Percentiles rank a stretch among this genome's conserved stretches.
Conservation (phyloP, 2,329 filamentous ascomycete species). For the Exophiala mesophila region DNA sequence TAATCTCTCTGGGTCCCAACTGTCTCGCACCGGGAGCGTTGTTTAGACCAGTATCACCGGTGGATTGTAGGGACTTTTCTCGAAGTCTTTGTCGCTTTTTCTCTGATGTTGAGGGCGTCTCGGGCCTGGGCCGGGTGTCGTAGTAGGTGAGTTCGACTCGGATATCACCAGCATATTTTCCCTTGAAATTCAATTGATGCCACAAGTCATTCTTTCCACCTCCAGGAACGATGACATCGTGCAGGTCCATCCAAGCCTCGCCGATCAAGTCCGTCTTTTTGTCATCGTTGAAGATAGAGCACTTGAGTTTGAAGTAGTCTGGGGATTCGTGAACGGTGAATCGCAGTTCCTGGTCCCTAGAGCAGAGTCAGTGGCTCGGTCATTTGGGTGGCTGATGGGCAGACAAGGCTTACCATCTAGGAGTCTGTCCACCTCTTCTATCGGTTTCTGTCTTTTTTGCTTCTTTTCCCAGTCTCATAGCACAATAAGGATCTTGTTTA, state of each 20-base stretch:
- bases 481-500: conserved; percentile 97
- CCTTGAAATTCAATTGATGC: conserved; percentile 81
- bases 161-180: conserved; percentile 94
- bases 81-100: conserved; percentile 45
- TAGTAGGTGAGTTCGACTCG: conserved; percentile 95
- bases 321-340: conserved; percentile 94
- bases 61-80: conserved; percentile 34
- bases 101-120: conserved; percentile 48
- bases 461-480: conserved; percentile 87
- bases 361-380: conserved; percentile 18
- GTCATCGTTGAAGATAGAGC: conserved; percentile 96
- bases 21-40: conserved; percentile 43
- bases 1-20: conserved; percentile 56
- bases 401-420: conserved; percentile 67
- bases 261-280: conserved; percentile 97
- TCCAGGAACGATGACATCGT: conserved; percentile 72
- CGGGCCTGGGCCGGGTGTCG: conserved; percentile 81
- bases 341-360: conserved; percentile 93
- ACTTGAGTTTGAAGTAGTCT: conserved; percentile 92
- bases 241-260: conserved; percentile 83
- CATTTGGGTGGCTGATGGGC: neutral
- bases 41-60: conserved; percentile 23
- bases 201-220: conserved; percentile 93
- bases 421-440: conserved; percentile 88
- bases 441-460: conserved; percentile 96